A percentile compares a stretch with the other conserved stretches of the same genome.
Conservation (phyloP, 306 rosid genomes). For the Pterocarpus santalinus region DNA sequence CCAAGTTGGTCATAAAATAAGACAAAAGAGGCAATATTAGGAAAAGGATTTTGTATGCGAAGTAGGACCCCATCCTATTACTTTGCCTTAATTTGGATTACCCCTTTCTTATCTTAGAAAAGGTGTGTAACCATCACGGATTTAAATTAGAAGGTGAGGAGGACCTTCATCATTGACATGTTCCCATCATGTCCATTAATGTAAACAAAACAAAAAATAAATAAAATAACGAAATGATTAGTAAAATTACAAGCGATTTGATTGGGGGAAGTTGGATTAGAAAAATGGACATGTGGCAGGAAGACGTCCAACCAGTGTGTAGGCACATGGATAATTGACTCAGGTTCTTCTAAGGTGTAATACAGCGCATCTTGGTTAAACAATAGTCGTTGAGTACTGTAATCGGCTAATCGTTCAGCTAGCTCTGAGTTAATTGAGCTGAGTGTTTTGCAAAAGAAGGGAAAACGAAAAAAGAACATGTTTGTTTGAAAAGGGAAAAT, state of each 20-base stretch:
- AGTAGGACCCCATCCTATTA: constrained; percentile 39
- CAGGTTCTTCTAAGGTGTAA: neutral
- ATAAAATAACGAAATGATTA: constrained; percentile 37
- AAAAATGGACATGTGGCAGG: constrained; percentile 26
- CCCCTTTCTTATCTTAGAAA: constrained; percentile 13
- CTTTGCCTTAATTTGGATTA: constrained; percentile 42
- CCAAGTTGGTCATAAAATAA: constrained; percentile 41
- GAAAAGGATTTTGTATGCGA: constrained; percentile 23
- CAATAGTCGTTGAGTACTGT: constrained; percentile 32
- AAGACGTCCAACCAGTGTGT: constrained; percentile 24
- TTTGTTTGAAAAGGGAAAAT: neutral
- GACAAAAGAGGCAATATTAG: constrained; percentile 40
- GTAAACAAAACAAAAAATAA: neutral
- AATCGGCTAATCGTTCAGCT: constrained; percentile 17
- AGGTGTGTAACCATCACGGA: neutral
- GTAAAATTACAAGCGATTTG: constrained; percentile 29
- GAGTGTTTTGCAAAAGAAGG: neutral
- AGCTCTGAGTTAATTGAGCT: constrained; percentile 28
- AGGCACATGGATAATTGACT: constrained; percentile 51
- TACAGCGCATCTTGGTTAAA: neutral
- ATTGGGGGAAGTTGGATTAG: constrained; percentile 43
- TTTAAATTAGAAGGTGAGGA: constrained; percentile 18
- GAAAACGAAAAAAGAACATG: neutral
- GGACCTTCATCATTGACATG: constrained; percentile 40
- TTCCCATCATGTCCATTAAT: constrained; percentile 33